A percentile compares a stretch with the other conserved stretches of the same genome.
These are phyloP conservation scores for Alternaria atra DNA, from an alignment of 2,329 filamentous ascomycete species.

Conservation along the genomic window DNA sequence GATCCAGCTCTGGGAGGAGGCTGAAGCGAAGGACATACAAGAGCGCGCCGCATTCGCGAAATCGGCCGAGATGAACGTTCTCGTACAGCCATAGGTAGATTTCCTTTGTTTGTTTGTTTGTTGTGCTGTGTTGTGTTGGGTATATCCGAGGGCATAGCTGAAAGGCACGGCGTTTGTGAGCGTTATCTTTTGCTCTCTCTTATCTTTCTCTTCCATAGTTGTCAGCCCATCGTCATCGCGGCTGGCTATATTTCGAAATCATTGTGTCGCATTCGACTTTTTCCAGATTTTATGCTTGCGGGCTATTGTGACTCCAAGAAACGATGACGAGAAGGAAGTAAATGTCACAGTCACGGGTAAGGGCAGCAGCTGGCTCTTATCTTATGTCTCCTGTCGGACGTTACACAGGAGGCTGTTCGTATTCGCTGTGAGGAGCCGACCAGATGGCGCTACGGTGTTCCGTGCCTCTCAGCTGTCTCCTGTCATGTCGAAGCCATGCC, in stretches of 20 bases:
- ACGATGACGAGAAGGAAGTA: neutral
- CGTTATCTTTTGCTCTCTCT: neutral
- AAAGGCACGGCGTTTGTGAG: conserved; percentile 10
- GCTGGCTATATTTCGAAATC: neutral
- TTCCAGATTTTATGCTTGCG: neutral
- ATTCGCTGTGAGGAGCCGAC: conserved; percentile 14
- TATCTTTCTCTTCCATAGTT: neutral
- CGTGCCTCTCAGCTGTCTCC: neutral
- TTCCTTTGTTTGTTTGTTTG: neutral
- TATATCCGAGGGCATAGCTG: conserved; percentile 4
- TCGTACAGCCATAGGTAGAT: conserved; percentile 9
- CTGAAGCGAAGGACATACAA: conserved; percentile 48
- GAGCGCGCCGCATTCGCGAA: conserved; percentile 49
- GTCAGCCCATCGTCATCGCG: neutral
- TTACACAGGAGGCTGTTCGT: conserved; percentile 5
- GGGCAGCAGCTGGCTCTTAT: neutral
- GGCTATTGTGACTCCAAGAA: neutral
- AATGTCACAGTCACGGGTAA: neutral
- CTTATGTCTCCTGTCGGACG: neutral
- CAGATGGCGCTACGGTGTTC: neutral
- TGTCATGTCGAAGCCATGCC: neutral
- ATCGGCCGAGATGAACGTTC: conserved; percentile 28
- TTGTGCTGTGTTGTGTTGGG: neutral
- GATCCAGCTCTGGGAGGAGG: conserved; percentile 45
- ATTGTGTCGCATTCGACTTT: neutral